These are phyloP conservation scores for Colletotrichum cereale DNA, from an alignment of 2,329 filamentous ascomycete species.

Conservation along the genomic window DNA sequence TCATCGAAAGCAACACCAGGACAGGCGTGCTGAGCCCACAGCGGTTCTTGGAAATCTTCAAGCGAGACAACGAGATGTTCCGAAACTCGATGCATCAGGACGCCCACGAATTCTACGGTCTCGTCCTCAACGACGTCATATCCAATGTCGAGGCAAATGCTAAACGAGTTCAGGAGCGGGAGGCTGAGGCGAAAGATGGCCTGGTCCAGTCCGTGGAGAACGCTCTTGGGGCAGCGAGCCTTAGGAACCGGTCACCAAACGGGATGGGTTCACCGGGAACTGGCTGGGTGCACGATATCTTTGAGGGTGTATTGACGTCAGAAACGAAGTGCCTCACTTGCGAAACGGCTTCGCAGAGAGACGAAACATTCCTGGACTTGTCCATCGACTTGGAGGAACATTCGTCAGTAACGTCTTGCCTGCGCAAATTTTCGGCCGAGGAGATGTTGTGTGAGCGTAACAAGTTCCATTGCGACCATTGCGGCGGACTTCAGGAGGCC, in stretches of 20 bases:
- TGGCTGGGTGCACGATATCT: slow-evolving; percentile 96
- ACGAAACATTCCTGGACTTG: slow-evolving; percentile 95
- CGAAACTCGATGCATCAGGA: slow-evolving; percentile 98
- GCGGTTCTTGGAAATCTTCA: slow-evolving; percentile 93
- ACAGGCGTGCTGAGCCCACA: slow-evolving; percentile 93
- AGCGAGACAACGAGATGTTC: slow-evolving; percentile 97
- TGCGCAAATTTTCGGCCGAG: slow-evolving; percentile 96
- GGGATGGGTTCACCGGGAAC: slow-evolving; percentile 72
- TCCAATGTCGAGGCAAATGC: slow-evolving; percentile 93
- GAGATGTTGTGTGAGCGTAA: slow-evolving; percentile 99
- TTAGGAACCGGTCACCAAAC: slow-evolving; percentile 46
- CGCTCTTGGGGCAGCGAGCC: slow-evolving; percentile 49
- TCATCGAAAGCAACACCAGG: slow-evolving; percentile 83
- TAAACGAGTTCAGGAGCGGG: slow-evolving; percentile 69
- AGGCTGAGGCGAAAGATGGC: slow-evolving; percentile 55
- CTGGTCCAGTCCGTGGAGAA: slow-evolving; percentile 65
- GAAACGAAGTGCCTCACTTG: slow-evolving; percentile 97
- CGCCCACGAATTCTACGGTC: slow-evolving; percentile 95
- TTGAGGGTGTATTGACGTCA: slow-evolving; percentile 93
- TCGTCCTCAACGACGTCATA: slow-evolving; percentile 96
- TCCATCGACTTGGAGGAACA: slow-evolving; percentile 97
- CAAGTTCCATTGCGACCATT: slow-evolving; percentile 99
- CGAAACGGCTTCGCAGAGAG: slow-evolving; percentile 93
- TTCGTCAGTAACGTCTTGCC: slow-evolving; percentile 93
- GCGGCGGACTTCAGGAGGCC: slow-evolving; percentile 94